These are phyloP conservation scores for Mallotus japonicus DNA, from an alignment of 441 rosid genomes.

Conservation along the genomic window DNA sequence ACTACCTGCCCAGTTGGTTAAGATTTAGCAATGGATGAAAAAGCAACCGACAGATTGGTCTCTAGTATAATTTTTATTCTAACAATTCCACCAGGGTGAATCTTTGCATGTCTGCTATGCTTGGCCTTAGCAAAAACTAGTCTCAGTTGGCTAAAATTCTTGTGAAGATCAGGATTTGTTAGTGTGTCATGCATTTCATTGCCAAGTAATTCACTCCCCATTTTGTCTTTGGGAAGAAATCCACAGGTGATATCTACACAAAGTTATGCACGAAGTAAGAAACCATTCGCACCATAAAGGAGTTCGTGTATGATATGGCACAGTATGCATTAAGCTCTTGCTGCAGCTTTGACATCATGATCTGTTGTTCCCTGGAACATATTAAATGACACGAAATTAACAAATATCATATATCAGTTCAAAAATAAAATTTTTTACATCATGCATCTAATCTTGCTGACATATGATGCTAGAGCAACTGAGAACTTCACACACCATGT, in stretches of 20 bases:
- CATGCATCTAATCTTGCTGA: neutral
- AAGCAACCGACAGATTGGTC: too few species aligned
- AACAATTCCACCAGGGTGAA: too few species aligned
- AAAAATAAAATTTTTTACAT: neutral
- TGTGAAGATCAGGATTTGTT: neutral
- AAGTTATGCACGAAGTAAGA: neutral
- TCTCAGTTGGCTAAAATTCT: neutral
- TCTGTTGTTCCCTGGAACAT: conserved; percentile 51
- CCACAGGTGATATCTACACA: neutral
- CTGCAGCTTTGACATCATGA: conserved; percentile 54
- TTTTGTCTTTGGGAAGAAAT: neutral
- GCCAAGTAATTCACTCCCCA: neutral
- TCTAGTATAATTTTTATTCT: too few species aligned
- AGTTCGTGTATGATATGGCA: conserved; percentile 16
- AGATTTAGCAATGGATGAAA: conserved; percentile 1
- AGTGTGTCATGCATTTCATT: neutral
- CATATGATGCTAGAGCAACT: neutral
- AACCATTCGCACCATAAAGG: conserved; percentile 31
- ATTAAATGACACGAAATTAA: neutral
- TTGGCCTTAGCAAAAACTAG: neutral
- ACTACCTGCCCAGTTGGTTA: conserved; percentile 19
- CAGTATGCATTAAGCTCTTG: conserved; percentile 42
- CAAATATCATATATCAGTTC: neutral
- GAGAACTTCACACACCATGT: neutral
- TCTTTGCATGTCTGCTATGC: too few species aligned